Evolutionary conservation across 768 basidiomycete genomes (phyloP), one percentile per base, ranked within the genome.

Genomic region (Trametes elegans): DNA sequence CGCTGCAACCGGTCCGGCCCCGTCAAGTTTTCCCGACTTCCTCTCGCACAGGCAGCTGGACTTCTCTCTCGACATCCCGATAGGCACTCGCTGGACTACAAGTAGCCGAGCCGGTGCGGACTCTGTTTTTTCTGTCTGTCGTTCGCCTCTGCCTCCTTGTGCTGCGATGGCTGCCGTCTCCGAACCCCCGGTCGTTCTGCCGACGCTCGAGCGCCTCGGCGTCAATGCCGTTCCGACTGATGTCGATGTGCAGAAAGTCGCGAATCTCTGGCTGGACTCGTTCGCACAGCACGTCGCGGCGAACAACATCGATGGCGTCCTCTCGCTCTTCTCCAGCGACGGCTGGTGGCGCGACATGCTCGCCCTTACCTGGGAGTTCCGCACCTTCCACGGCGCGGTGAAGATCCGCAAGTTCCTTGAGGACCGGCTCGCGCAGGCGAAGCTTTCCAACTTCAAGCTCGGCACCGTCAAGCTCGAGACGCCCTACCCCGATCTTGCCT

Each of bases 211-310:
- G 38, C 62, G 55, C 21, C 60, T 70, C 28, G 64, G 65, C 21
- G 60, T 62, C 26, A 39, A 52, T 3, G 14, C 59, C n/a, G 58
- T 55, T 18, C 57, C 62, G 11, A 35, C 47, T 38, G 65, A 72
- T 31, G 57, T 78, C 42, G 71, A 80, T 40, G 71, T 70, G 1
- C 58, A 58, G 10, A 59, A 64, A 1, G 59, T 80, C 32, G 76
- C 70, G 5, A 46, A 65, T 11, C 64, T 60, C 36, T 82, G 81
- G 81, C 70, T 80, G 49, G 35, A 61, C n/a, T 61, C 67, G 6
- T 78, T 82, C 61, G 28, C 62, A 11, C 60, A 66, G 47, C 67
- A 66, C 28, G 63, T 74, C 14, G 63, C 68, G 45, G 58, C 67
- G 18, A 68, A 68, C 50, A 67, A 76, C 36, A 68, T 71, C 16